Evolutionary conservation across 495 filamentous ascomycete species (phyloP).

Genomic region (Chaetomium fimeti): DNA sequence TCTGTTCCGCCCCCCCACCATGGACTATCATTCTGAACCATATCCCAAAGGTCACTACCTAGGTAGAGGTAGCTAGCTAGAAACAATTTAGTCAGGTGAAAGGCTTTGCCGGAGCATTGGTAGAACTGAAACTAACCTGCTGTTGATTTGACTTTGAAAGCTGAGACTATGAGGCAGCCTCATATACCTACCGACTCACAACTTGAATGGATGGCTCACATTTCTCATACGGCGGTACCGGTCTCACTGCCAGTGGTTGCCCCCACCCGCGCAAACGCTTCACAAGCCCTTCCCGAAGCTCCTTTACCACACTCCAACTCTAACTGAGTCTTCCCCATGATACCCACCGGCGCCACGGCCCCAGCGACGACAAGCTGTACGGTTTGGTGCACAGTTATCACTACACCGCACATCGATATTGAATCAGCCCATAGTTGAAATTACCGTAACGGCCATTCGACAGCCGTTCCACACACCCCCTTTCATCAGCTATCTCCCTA

Average conservation of each 20-base stretch:
- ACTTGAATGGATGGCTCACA: not conserved
- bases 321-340: not conserved
- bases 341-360: not conserved
- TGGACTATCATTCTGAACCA: no score
- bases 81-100: no score
- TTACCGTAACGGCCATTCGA: not conserved
- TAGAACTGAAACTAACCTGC: no score
- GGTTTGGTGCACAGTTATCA: not conserved
- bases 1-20: no score
- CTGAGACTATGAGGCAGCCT: no score
- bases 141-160: no score
- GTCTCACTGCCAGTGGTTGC: not conserved
- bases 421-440: not conserved
- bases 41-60: no score
- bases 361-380: not conserved
- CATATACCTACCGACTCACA: not conserved
- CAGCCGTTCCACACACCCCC: no score
- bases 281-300: not conserved
- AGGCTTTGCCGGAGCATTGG: no score
- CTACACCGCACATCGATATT: not conserved
- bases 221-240: no score
- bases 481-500: not conserved
- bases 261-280: not conserved
- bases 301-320: not conserved
- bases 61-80: no score